Conservation (phyloP, 768 basidiomycete genomes). For the Russula emetica region DNA sequence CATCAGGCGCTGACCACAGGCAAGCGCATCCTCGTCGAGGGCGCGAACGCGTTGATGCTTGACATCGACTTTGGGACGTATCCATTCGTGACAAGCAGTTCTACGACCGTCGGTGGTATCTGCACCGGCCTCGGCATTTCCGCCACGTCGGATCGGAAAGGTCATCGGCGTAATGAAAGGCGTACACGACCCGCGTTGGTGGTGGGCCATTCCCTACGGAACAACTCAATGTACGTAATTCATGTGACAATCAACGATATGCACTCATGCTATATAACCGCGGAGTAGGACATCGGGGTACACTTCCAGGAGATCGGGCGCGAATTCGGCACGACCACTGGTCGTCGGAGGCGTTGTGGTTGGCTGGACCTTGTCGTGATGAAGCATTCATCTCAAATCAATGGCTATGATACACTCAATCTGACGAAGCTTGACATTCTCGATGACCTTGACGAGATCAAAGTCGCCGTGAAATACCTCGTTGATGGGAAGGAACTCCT, state of each 20-base stretch:
- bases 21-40: slow-evolving; percentile 89
- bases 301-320: slow-evolving; percentile 91
- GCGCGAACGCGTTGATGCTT: slow-evolving; percentile 97
- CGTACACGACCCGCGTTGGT: slow-evolving; percentile 98
- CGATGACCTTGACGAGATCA: slow-evolving; percentile 79
- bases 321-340: slow-evolving; percentile 92
- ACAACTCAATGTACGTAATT: slow-evolving; percentile 71
- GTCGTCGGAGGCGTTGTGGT: slow-evolving; percentile 87
- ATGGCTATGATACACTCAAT: slow-evolving; percentile 91
- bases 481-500: slow-evolving; percentile 70
- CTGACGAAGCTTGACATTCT: slow-evolving; percentile 95
- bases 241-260: background rate
- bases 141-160: slow-evolving; percentile 81
- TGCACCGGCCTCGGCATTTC: slow-evolving; percentile 97
- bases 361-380: slow-evolving; percentile 98
- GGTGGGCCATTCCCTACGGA: slow-evolving; percentile 98
- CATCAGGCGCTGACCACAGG: slow-evolving; percentile 71
- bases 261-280: background rate
- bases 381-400: slow-evolving; percentile 88
- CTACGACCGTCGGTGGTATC: slow-evolving; percentile 91
- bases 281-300: slow-evolving; percentile 62
- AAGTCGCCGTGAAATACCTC: slow-evolving; percentile 77
- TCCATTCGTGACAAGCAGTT: slow-evolving; percentile 93
- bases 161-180: slow-evolving; percentile 93
- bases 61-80: slow-evolving; percentile 98